Evolutionary conservation across 192 early-diverging fungal genomes (phyloP).

Genomic region (Spizellomyces sp.): DNA sequence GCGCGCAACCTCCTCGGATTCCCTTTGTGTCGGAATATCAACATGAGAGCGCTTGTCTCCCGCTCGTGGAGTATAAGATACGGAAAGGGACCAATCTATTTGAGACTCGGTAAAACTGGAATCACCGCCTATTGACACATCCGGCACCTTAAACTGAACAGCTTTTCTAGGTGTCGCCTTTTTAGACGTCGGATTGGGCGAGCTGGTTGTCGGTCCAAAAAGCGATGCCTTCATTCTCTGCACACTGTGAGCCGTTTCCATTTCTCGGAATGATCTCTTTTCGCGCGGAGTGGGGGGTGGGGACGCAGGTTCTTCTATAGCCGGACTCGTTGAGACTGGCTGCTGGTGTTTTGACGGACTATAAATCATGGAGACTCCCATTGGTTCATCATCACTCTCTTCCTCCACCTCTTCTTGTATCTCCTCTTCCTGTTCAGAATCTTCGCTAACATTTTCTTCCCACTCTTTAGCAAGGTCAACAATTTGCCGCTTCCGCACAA

Average conservation of each 20-base stretch:
- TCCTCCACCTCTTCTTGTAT: conserved; percentile 32
- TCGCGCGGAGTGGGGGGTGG: not conserved
- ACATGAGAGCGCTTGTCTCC: not conserved
- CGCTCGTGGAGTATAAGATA: not conserved
- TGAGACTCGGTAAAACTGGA: not conserved
- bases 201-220: conserved; percentile 7
- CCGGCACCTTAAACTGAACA: not conserved
- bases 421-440: conserved; percentile 28
- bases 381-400: conserved; percentile 3
- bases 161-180: not conserved
- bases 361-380: no score
- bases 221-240: conserved; percentile 39
- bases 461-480: not conserved
- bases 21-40: not conserved
- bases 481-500: not conserved
- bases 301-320: not conserved
- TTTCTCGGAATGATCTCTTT: not conserved
- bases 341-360: no score
- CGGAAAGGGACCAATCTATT: not conserved
- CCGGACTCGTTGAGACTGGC: no score
- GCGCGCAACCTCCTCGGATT: not conserved
- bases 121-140: not conserved
- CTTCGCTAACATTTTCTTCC: not conserved
- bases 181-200: not conserved
- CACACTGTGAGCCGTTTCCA: conserved; percentile 31